Evolutionary conservation across 108 stramenopile species (phyloP), one percentile per base, ranked within the genome.

Genomic region (Cyclotella distinguenda): DNA sequence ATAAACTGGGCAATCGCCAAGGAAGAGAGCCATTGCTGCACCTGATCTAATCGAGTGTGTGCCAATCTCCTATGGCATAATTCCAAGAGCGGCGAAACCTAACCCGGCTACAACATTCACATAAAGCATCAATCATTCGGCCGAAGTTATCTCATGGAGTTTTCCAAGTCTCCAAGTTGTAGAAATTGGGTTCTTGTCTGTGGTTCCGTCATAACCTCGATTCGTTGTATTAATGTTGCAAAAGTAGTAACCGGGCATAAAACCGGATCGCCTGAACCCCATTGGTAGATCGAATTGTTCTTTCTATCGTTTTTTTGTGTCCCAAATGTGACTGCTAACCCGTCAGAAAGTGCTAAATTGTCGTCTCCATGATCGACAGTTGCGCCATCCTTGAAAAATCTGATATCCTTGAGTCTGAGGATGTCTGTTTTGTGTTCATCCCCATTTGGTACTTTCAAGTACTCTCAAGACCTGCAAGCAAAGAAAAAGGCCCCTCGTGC

Each of bases 11-110:
- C 8, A 27, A 5, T 46, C 32, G 4, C 28, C 58, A 9, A 68
- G 25, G 40, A 23, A 44, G 44, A 68, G 59, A 26, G 67, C 53
- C 53, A 55, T 55, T 9, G 33, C 34, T 15, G 15, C 53, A 3
- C 53, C 53, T 55, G 67, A 68, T n/a, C 67, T 33, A 21, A 68
- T 45, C 19, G 67, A 68, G 44, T 68, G 67, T 13, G 67, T 68
- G 15, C 67, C 58, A 31, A 60, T 13, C n/a, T 68, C 67, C 2
- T 33, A 23, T 6, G 6, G 7, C 1, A 8, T 32, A n/a, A 47
- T 10, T 28, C 46, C 33, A 32, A 63, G 45, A 22, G 9, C 18
- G 22, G 30, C 28, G 31, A 19, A 9, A 4, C 61, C 46, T 26
- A 48, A 33, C 4, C 22, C 11, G 28, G 19, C 4, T 4, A 30